Evolutionary conservation across 805 yeast genomes (phyloP), one percentile per base, ranked within the genome.

Genomic region (Monosporozyma yasuniensis): DNA sequence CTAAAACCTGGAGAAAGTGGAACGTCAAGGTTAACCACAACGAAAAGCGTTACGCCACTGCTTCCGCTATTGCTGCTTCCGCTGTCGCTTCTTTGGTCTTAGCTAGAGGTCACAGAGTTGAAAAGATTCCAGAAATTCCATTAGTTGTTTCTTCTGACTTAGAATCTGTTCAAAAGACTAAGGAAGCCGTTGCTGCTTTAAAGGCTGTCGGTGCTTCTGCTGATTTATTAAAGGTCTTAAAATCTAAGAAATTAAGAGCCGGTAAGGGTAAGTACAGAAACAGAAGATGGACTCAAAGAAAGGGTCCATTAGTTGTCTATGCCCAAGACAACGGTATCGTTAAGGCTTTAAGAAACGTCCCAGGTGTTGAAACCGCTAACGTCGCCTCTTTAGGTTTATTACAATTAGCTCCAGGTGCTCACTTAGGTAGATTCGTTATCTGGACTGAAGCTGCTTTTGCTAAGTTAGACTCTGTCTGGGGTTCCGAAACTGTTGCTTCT

Each of bases 1-100:
- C 99, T 78, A 93, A 93, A 84, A 90, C 96, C 78, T 93, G 99
- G 99, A 89, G 99, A 87, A 91, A 84, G 81, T 93, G 99, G 99
- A 95, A 93, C 89, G 95, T 93, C 72, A 93, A 90, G 85, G 96
- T 93, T 72, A 93, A 93, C 96, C 96, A 89, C 78, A 91, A 91
- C 88, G 96, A 93, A 82, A 91, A 91, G 85, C 90, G 98, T 79
- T 93, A 90, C 78, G 99, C 99, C 64, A 91, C 98, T 67, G 98
- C 97, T 71, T 91, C 99, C 65, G 99, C 98, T 70, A 87, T 93
- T 71, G 98, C 99, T 73, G 99, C 99, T 65, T 81, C 98, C 61
- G 95, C 95, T 71, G 96, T 93, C 66, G 93, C 96, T 69, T 88
- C 99, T 68, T 84, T 93, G 71, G 98, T 93, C 64, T 80, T 91